Conservation (phyloP, 495 filamentous ascomycete species). For the Ramalina intermedia region DNA sequence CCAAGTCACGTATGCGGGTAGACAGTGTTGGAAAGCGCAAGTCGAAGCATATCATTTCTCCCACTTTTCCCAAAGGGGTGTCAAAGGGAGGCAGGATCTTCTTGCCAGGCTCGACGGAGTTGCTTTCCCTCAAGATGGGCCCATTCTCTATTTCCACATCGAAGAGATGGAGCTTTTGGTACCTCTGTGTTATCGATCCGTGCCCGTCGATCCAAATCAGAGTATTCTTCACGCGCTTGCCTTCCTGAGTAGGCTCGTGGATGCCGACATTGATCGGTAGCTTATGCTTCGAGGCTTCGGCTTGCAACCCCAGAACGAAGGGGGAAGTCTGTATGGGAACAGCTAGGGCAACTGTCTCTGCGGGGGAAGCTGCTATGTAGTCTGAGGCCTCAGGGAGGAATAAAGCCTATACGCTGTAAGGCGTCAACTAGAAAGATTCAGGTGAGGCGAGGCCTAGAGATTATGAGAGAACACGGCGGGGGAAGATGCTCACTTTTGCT, state of each 20-base stretch:
- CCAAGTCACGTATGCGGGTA: constrained; percentile 47
- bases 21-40: constrained; percentile 70
- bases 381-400: constrained; percentile 89
- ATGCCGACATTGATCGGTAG: constrained; percentile 80
- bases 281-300: constrained; percentile 40
- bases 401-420: constrained; percentile 40
- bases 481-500: constrained; percentile 47
- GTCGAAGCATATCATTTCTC: constrained; percentile 79
- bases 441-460: neutral
- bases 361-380: constrained; percentile 57
- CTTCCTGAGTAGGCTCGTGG: constrained; percentile 54
- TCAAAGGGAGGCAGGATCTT: constrained; percentile 52
- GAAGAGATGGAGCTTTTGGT: constrained; percentile 71
- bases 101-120: constrained; percentile 45
- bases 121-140: constrained; percentile 50
- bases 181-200: constrained; percentile 42
- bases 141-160: constrained; percentile 54
- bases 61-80: constrained; percentile 60
- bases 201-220: constrained; percentile 55
- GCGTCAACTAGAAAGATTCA: constrained; percentile 1
- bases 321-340: constrained; percentile 37
- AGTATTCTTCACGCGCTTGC: constrained; percentile 44
- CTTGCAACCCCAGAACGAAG: constrained; percentile 61
- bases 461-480: neutral
- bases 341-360: constrained; percentile 54